phyloP scores from a whole-genome alignment of 306 rosid species.

The Sechiopsis laciniata region DNA sequence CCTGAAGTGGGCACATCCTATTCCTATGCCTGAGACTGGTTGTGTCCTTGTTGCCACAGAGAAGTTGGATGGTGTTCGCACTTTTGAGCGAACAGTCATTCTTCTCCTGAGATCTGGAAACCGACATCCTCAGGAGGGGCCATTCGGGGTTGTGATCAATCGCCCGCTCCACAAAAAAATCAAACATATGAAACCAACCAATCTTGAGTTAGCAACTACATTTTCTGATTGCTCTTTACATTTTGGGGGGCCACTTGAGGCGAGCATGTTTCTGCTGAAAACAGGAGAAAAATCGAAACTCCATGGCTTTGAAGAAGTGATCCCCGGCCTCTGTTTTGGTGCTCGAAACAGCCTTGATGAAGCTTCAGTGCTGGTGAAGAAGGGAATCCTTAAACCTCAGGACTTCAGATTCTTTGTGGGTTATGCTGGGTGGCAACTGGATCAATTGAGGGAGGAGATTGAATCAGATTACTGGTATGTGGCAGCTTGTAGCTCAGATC shows the following conservation, averaged over 20 bases:
- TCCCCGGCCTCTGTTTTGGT: conserved; percentile 86
- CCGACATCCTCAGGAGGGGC: conserved; percentile 85
- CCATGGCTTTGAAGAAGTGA: conserved; percentile 79
- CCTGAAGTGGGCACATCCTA: conserved; percentile 93
- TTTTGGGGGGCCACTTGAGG: conserved; percentile 96
- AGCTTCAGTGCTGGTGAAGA: conserved; percentile 80
- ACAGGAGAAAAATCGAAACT: conserved; percentile 53
- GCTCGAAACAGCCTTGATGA: conserved; percentile 80
- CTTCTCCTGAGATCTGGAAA: conserved; percentile 92
- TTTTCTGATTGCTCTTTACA: conserved; percentile 82
- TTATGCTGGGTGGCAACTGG: conserved; percentile 98
- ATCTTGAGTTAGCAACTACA: conserved; percentile 74
- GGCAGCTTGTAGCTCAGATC: conserved; percentile 91
- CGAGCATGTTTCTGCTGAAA: conserved; percentile 81
- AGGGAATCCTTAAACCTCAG: conserved; percentile 72
- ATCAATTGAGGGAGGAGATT: conserved; percentile 90
- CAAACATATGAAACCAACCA: conserved; percentile 76
- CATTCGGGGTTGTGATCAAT: conserved; percentile 84
- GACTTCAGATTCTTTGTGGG: conserved; percentile 91
- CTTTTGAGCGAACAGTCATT: conserved; percentile 86
- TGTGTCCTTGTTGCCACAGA: conserved; percentile 94
- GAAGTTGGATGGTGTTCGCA: conserved; percentile 83
- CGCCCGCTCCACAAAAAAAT: conserved; percentile 87
- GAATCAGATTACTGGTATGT: conserved; percentile 88
- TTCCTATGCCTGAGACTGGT: conserved; percentile 86